These are phyloP conservation scores for Cenchrus americanus DNA, from an alignment of 176 grass and related monocot genomes.

Conservation along the genomic window DNA sequence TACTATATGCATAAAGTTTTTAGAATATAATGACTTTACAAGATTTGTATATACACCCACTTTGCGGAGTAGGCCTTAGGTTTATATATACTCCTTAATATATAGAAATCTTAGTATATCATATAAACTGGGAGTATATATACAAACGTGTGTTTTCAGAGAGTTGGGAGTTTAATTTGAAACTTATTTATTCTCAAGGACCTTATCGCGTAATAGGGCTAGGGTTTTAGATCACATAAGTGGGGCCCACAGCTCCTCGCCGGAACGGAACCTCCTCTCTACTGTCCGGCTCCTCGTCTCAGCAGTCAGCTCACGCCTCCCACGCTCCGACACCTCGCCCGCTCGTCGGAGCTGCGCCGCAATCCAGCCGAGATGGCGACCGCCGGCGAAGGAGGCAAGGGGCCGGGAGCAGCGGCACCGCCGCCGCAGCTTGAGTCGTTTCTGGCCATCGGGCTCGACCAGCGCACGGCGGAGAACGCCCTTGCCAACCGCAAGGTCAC, in stretches of 20 bases:
- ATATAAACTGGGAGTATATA: too few species aligned
- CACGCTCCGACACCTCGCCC: background rate
- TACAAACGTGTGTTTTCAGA: too few species aligned
- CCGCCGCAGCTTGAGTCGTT: constrained; percentile 52
- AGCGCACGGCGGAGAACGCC: constrained; percentile 79
- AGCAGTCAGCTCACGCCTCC: background rate
- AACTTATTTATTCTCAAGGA: background rate
- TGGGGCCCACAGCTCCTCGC: background rate
- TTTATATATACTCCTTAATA: too few species aligned
- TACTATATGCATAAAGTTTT: too few species aligned
- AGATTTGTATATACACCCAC: too few species aligned
- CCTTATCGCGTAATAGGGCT: background rate
- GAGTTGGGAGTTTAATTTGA: background rate
- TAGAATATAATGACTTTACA: too few species aligned
- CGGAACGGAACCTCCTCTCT: background rate
- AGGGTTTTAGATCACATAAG: background rate
- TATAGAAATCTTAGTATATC: too few species aligned
- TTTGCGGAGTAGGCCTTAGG: too few species aligned
- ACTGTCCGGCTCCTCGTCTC: background rate
- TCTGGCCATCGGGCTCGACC: constrained; percentile 81
- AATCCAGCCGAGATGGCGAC: constrained; percentile 29
- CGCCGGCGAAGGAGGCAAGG: constrained; percentile 28
- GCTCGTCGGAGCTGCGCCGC: background rate
- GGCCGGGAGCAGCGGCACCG: background rate
- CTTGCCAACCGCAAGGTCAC: constrained; percentile 79